Evolutionary conservation across 2,329 filamentous ascomycete genomes (phyloP), one percentile per base, ranked within the genome.

Genomic region (Colletotrichum tropicale): DNA sequence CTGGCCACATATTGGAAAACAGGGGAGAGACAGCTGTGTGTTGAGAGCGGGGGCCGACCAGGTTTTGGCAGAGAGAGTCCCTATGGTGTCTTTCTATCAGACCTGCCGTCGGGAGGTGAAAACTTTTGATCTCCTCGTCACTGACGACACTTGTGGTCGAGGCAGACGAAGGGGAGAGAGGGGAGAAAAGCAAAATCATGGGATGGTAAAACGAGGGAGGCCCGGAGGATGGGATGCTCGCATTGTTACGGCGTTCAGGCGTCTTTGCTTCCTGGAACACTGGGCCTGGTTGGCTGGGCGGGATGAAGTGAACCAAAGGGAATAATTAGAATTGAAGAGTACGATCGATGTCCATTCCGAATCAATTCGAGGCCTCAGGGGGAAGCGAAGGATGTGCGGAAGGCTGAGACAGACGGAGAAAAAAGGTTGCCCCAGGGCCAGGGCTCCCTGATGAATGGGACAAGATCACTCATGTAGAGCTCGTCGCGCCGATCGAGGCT

Each of bases 241-340:
- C 74, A 76, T 76, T 76, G 66, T 76, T 74, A 76, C 56, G 74
- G 74, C 74, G 74, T 75, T 76, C 71, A 76, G 74, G 74, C 74
- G 74, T 76, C 74, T 76, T 75, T 76, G 65, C 60, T 75, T 76
- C 71, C 74, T 71, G 71, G 71, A 75, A 76, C 32, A 76, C 74
- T 76, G 71, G 74, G 66, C 74, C 70, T 76, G 74, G 74, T 76
- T 75, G 74, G 66, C 66, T 76, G 66, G 70, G 66, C 70, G 74
- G 74, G 74, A 67, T 70, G 74, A 75, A 66, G 66, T 76, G 71
- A 66, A 67, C 70, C 66, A 68, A 68, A 68, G 74, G 70, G 64
- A 76, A 74, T 74, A 69, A 73, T 76, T 61, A 76, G 74, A 76
- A 66, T 76, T 75, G 58, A 62, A 67, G 34, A 70, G 74, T 76